Evolutionary conservation across 352 stramenopile genomes (phyloP), one percentile per base, ranked within the genome.

Genomic region (Phytophthora fragariae): DNA sequence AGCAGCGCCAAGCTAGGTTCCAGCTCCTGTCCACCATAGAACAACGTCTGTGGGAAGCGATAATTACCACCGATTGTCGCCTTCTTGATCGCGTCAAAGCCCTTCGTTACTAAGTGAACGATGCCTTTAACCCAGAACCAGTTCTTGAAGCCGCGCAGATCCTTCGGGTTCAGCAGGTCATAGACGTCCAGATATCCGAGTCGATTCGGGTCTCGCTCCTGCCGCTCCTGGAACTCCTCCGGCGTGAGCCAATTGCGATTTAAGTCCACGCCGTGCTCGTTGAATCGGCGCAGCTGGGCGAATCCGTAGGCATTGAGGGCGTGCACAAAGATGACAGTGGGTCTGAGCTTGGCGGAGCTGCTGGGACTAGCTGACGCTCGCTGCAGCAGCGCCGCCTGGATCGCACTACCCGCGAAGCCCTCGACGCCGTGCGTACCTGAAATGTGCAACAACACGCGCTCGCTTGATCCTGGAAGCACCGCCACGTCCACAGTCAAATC

Each of bases 251-350:
- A 95, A 79, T 99, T 99, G 37, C 94, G 86, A 75, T 98, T 98
- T 49, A 99, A 80, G 75, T 99, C 95, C 21, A 99, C 92, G 71
- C 98, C 98, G 68, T 98, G 80, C 76, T 98, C 95, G 70, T 98
- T 99, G 49, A 91, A 92, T 19, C 95, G 84, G 33, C 96, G 85
- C 19, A 97, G 82, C 62, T 95, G 73, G 1, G 85, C 73, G 77
- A 98, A 98, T 14, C 96, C 96, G 73, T 89, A 97, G 1, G 96
- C 89, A 76, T 99, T 99, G 5, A 99, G 74, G 0, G 93, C 91
- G 62, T 98, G 96, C 9, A 98, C 86, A 19, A 99, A 87, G 12
- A 98, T 79, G 14, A 98, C 70, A 5, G 93, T 98, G 7, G 91
- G 87, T 12, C 72, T 75, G 17, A 31, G 46, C 7, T 72, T 65